These are phyloP conservation scores for Solanum pennellii DNA, from an alignment of 257 asterid species.

Conservation along the genomic window DNA sequence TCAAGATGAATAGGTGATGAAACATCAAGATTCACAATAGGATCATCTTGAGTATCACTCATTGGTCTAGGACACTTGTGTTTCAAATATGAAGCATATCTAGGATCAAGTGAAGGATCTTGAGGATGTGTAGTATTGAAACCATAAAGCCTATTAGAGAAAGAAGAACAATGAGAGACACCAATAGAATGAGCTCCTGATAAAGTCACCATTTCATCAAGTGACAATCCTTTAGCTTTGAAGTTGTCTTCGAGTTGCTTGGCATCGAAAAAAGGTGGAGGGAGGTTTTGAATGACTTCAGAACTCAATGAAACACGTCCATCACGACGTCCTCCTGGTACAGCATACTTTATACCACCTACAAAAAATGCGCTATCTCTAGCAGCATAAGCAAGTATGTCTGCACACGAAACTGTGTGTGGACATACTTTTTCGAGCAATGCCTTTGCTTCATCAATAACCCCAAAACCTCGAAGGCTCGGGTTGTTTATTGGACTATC, in stretches of 20 bases:
- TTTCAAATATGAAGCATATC: slow-evolving; percentile 23
- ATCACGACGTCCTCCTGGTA: slow-evolving; percentile 3
- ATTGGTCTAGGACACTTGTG: slow-evolving; percentile 23
- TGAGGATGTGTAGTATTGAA: slow-evolving; percentile 31
- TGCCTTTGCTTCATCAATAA: not conserved
- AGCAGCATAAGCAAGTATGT: not conserved
- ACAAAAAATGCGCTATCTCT: not conserved
- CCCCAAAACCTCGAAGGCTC: not conserved
- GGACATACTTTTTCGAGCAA: not conserved
- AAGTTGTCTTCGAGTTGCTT: not conserved
- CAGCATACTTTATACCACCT: not conserved
- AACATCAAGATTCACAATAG: slow-evolving; percentile 11
- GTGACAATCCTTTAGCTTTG: not conserved
- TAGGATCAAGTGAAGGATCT: slow-evolving; percentile 34
- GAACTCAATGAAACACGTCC: not conserved
- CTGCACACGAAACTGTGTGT: not conserved
- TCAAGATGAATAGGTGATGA: slow-evolving; percentile 16
- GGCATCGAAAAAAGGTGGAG: slow-evolving; percentile 2
- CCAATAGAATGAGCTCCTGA: slow-evolving; percentile 42
- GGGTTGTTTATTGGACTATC: not conserved
- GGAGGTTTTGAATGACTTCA: not conserved
- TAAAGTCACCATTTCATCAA: slow-evolving; percentile 1
- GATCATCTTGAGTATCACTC: slow-evolving; percentile 1
- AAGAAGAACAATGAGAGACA: slow-evolving; percentile 19
- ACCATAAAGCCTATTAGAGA: slow-evolving; percentile 34